Percentiles rank a stretch among this genome's conserved stretches.
These are phyloP conservation scores for Pseudoscleropodium purum DNA, from an alignment of 225 moss, liverwort and hornwort genomes.

Conservation along the genomic window DNA sequence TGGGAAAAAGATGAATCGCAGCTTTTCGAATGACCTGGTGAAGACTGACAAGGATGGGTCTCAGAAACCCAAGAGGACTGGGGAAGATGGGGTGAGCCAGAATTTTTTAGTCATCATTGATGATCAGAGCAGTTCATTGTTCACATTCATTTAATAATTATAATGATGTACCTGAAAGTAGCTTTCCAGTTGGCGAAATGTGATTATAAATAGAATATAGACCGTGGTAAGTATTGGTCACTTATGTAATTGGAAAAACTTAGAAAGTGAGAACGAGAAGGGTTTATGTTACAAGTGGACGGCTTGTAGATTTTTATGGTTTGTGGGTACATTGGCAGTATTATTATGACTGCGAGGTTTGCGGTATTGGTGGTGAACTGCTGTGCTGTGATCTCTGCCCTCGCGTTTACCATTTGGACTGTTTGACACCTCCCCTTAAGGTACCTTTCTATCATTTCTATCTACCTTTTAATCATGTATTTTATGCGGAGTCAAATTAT, in stretches of 20 bases:
- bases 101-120: not conserved
- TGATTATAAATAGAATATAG: not conserved
- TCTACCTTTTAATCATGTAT: not conserved
- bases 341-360: slow-evolving; percentile 94
- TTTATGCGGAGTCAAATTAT: not conserved
- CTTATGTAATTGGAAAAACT: not conserved
- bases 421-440: slow-evolving; percentile 87
- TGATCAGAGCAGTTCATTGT: not conserved
- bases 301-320: not conserved
- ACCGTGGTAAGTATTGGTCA: not conserved
- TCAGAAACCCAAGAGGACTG: slow-evolving; percentile 60
- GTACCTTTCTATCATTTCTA: slow-evolving; percentile 32
- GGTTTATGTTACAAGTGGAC: not conserved
- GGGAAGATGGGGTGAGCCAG: slow-evolving; percentile 90
- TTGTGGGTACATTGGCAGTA: slow-evolving; percentile 50
- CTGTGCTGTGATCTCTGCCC: slow-evolving; percentile 97
- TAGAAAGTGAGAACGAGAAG: not conserved
- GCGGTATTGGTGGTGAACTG: slow-evolving; percentile 82
- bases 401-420: slow-evolving; percentile 92
- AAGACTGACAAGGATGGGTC: slow-evolving; percentile 34
- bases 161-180: not conserved
- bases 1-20: slow-evolving; percentile 48
- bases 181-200: not conserved
- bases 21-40: slow-evolving; percentile 38
- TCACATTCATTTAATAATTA: not conserved